A percentile compares a stretch with the other conserved stretches of the same genome.
Evolutionary conservation across 352 stramenopile genomes (phyloP).

Genomic region (Pythium rishiriense): DNA sequence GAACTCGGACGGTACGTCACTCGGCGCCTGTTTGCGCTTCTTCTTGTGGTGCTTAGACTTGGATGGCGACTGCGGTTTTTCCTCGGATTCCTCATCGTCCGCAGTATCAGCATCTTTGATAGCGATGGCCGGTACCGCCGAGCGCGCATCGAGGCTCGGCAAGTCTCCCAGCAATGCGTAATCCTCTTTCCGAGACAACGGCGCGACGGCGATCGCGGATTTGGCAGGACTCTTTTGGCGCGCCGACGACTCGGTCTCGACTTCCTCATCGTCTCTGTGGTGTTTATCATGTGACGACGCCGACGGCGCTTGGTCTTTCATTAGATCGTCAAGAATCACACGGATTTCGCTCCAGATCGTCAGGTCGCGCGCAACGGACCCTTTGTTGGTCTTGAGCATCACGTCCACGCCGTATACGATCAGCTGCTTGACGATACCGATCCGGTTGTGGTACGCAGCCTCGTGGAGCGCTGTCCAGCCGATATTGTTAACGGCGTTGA

Average conservation of each 20-base stretch:
- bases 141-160: conserved; percentile 44
- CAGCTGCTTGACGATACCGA: conserved; percentile 69
- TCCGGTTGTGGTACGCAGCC: conserved; percentile 76
- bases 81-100: conserved; percentile 33
- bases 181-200: conserved; percentile 78
- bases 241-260: conserved; percentile 12
- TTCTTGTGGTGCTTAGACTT: conserved; percentile 40
- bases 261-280: conserved; percentile 7
- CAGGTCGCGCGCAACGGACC: conserved; percentile 67
- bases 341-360: conserved; percentile 82
- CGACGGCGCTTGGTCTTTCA: conserved; percentile 35
- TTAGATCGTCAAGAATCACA: conserved; percentile 72
- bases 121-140: conserved; percentile 37
- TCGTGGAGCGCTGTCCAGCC: conserved; percentile 83
- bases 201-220: conserved; percentile 4
- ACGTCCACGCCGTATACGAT: conserved; percentile 80
- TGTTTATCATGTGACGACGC: conserved; percentile 33
- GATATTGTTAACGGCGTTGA: conserved; percentile 71
- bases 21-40: conserved; percentile 40
- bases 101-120: conserved; percentile 54
- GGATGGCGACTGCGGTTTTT: conserved; percentile 31
- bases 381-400: conserved; percentile 60
- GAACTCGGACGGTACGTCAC: conserved; percentile 51
- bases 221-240: conserved; percentile 42
- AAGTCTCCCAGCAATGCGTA: conserved; percentile 79